These are phyloP conservation scores for Boletus sensibilis DNA, from an alignment of 768 basidiomycete genomes.

Conservation along the genomic window DNA sequence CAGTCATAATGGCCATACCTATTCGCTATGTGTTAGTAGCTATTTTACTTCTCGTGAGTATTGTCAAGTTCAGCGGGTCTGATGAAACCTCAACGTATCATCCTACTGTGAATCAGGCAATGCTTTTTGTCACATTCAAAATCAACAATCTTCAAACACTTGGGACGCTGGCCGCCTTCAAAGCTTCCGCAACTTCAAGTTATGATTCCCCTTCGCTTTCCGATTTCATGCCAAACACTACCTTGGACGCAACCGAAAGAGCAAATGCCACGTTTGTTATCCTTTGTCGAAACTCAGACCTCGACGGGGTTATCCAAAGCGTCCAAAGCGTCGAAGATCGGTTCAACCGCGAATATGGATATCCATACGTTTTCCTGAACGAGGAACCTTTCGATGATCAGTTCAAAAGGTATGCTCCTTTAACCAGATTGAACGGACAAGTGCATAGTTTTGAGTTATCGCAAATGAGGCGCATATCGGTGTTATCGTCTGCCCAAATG, in stretches of 20 bases:
- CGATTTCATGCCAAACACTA: not conserved
- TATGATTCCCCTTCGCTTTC: not conserved
- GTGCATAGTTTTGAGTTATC: slow-evolving; percentile 17
- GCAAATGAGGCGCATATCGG: slow-evolving; percentile 29
- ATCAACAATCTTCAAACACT: not conserved
- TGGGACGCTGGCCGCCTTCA: slow-evolving; percentile 1
- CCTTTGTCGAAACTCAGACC: slow-evolving; percentile 49
- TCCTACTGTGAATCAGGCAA: slow-evolving; percentile 1
- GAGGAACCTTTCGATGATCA: slow-evolving; percentile 55
- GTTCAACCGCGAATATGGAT: slow-evolving; percentile 56
- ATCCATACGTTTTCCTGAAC: slow-evolving; percentile 67
- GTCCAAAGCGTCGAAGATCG: slow-evolving; percentile 56
- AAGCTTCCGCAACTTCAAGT: not conserved
- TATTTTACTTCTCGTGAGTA: slow-evolving; percentile 22
- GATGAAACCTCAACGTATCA: not conserved
- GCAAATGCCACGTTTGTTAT: slow-evolving; percentile 65
- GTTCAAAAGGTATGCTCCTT: slow-evolving; percentile 43
- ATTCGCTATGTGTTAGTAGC: slow-evolving; percentile 21
- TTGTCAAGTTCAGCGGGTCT: not conserved
- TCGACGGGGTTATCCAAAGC: slow-evolving; percentile 44
- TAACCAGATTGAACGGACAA: not conserved
- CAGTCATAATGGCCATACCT: slow-evolving; percentile 16
- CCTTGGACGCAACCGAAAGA: slow-evolving; percentile 6
- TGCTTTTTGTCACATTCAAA: slow-evolving; percentile 15
- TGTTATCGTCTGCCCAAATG: slow-evolving; percentile 45